Evolutionary conservation across 345 rosid genomes (phyloP), one percentile per base, ranked within the genome.

Genomic region (Salix caprea): DNA sequence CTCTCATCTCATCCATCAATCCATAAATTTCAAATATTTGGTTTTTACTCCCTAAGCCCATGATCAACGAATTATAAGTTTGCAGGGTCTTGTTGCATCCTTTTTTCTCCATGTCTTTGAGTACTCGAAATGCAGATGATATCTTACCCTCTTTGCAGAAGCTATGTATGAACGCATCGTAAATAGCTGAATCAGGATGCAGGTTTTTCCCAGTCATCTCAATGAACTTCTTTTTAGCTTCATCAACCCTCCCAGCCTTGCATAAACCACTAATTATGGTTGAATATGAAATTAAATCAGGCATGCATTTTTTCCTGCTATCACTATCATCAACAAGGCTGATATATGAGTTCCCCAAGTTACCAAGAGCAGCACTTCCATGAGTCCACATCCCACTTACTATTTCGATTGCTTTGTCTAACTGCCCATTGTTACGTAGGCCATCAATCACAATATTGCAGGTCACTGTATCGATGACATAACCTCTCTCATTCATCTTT

Each of bases 91-190:
- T 96, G 79, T 77, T 85, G 80, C 92, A 96, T 67, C 97, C 94
- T 72, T 80, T 91, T 84, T 90, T 90, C 88, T 92, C 99, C 99
- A 96, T 96, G 78, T 96, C 98, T 83, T 93, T 93, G 56, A 96
- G 99, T 77, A 96, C 93, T 64, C 91, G 92, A 82, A 93, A 90
- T 80, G 98, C 94, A 81, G 98, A 93, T 56, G 98, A 88, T 84
- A 96, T 7, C 85, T 93, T 96, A 64, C 98, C 98, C 74, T 86
- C 89, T 84, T 87, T 93, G 86, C 98, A 96, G 85, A 86, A 92
- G 83, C 84, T 82, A 69, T 91, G 85, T 73, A 96, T 85, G 74
- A 96, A 93, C 76, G 83, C 85, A 84, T 96, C 90, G 67, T 88
- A 96, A 71, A 89, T 79, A 46, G 78, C 85, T 36, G 93, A 82